Evolutionary conservation across 805 yeast genomes (phyloP).

Genomic region (Candida pini): DNA sequence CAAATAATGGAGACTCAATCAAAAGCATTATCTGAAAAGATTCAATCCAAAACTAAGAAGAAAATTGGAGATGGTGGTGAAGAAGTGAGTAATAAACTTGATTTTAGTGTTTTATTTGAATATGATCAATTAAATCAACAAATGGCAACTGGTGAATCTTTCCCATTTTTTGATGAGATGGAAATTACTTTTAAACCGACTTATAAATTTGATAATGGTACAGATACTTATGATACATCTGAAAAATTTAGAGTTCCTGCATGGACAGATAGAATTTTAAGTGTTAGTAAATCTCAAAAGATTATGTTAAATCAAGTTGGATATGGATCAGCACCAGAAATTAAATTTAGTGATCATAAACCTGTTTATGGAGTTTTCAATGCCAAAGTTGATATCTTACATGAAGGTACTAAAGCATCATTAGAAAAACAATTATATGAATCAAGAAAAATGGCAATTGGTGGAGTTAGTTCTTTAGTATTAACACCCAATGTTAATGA

Average conservation of each 20-base stretch:
- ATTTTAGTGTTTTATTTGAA: constrained; percentile 42
- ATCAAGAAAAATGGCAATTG: constrained; percentile 40
- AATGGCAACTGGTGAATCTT: constrained; percentile 68
- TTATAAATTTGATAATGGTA: constrained; percentile 88
- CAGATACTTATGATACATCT: constrained; percentile 75
- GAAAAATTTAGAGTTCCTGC: constrained; percentile 94
- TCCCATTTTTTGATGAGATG: constrained; percentile 79
- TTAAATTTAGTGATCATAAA: constrained; percentile 79
- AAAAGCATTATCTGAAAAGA: background rate
- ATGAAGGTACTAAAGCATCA: constrained; percentile 46
- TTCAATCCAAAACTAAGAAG: background rate
- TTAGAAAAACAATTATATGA: constrained; percentile 53
- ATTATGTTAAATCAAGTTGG: constrained; percentile 49
- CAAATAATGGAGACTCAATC: constrained; percentile 1
- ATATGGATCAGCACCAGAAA: constrained; percentile 53
- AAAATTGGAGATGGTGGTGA: background rate
- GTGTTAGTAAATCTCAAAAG: constrained; percentile 48
- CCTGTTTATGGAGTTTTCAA: constrained; percentile 76
- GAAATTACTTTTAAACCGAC: constrained; percentile 84
- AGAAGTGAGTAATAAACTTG: constrained; percentile 27
- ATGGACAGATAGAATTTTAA: constrained; percentile 91
- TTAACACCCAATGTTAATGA: constrained; percentile 18
- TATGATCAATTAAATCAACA: constrained; percentile 77
- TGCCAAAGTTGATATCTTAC: constrained; percentile 59
- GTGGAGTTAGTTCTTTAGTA: constrained; percentile 28